Conservation (phyloP, 164 flowering plant species). For the Nymphaea thermarum region DNA sequence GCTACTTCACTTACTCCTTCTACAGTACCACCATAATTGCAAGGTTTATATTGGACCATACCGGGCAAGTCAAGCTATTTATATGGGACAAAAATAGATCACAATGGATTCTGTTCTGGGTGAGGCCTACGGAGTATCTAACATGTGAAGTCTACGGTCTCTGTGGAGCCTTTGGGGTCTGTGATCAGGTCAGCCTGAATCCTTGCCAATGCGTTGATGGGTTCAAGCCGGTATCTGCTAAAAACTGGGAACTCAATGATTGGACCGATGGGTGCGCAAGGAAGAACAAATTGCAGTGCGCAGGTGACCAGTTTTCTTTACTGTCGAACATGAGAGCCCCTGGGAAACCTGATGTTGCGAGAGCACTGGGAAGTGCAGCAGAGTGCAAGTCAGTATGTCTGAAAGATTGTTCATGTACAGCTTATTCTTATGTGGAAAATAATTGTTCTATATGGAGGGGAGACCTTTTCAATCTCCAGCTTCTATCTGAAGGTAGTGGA, state of each 20-base stretch:
- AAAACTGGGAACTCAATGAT: conserved; percentile 11
- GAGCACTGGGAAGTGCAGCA: no score
- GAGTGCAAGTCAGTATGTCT: no score
- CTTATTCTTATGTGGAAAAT: no score
- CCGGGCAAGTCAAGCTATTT: conserved; percentile 13
- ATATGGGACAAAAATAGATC: conserved; percentile 1
- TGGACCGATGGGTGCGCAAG: conserved; percentile 18
- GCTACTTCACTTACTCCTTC: conserved; percentile 3
- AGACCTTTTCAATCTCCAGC: no score
- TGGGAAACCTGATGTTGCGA: not conserved
- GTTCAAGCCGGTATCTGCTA: conserved; percentile 2
- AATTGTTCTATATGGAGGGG: no score
- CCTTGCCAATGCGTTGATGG: conserved; percentile 16
- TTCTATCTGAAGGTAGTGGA: no score
- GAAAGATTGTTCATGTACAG: no score
- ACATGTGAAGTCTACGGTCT: conserved; percentile 9
- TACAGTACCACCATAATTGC: not conserved
- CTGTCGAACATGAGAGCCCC: not conserved
- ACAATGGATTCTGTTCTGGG: conserved; percentile 16
- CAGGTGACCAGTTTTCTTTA: not conserved
- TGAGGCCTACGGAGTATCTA: conserved; percentile 5
- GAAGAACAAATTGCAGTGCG: conserved; percentile 10
- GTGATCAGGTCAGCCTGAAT: conserved; percentile 2
- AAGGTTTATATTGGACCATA: conserved; percentile 10
- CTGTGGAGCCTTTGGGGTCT: conserved; percentile 19